phyloP scores from a whole-genome alignment of 352 stramenopile genomes.

The Aphanomyces astaci region DNA sequence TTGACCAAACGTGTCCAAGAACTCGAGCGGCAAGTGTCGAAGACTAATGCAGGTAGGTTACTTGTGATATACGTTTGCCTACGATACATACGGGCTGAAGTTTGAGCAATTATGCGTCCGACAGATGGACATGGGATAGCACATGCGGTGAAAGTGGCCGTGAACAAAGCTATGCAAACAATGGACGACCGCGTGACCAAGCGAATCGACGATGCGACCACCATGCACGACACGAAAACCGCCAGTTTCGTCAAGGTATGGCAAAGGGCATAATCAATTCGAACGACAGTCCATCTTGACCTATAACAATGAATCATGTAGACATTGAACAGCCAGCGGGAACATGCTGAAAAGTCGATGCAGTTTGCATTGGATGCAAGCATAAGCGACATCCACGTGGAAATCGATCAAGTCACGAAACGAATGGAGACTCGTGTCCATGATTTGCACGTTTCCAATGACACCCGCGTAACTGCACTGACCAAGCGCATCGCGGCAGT shows the following conservation, averaged over 20 bases:
- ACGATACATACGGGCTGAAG: not conserved
- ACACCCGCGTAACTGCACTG: not conserved
- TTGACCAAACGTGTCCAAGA: slow-evolving; percentile 2
- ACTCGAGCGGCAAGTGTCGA: not conserved
- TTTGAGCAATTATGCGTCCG: too few relatives aligned
- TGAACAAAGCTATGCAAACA: slow-evolving; percentile 63
- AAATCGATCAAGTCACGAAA: slow-evolving; percentile 41
- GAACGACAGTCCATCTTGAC: too few relatives aligned
- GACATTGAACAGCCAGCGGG: slow-evolving; percentile 41
- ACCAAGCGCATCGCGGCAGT: not conserved
- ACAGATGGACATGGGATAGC: slow-evolving; percentile 62
- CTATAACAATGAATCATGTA: too few relatives aligned
- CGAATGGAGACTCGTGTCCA: slow-evolving; percentile 30
- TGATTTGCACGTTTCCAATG: not conserved
- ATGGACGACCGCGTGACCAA: slow-evolving; percentile 54
- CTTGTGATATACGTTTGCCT: not conserved
- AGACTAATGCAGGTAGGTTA: not conserved
- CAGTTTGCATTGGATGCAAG: slow-evolving; percentile 31
- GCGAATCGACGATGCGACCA: slow-evolving; percentile 45
- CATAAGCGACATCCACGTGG: slow-evolving; percentile 40
- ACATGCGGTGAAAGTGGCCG: slow-evolving; percentile 49
- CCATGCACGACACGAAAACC: slow-evolving; percentile 62
- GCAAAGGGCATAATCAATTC: too few relatives aligned
- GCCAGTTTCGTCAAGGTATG: slow-evolving; percentile 31
- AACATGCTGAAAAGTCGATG: slow-evolving; percentile 39